Percentiles rank a stretch among this genome's conserved stretches.
Evolutionary conservation across 345 rosid species (phyloP).

Genomic region (Brassica rapa): DNA sequence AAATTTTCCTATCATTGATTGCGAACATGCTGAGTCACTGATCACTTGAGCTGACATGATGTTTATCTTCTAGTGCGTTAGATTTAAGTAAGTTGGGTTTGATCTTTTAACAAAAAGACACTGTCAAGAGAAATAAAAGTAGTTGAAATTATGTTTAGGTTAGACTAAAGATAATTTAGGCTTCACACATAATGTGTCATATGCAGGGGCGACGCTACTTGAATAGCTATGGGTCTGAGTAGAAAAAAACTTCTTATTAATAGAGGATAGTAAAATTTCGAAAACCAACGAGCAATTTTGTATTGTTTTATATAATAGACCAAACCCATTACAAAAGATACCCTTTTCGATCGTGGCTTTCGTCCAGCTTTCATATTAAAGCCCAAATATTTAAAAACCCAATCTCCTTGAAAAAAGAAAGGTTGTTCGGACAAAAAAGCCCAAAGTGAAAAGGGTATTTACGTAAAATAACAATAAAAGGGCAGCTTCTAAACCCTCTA

Average conservation of each 20-base stretch:
- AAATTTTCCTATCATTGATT: not conserved
- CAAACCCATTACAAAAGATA: not conserved
- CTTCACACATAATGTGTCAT: not conserved
- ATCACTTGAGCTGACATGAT: not conserved
- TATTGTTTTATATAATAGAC: not conserved
- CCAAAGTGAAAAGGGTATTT: not conserved
- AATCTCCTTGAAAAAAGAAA: not conserved
- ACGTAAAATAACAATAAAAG: conserved; percentile 11
- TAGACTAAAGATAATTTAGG: not conserved
- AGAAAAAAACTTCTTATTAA: not conserved
- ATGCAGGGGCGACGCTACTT: too few species aligned
- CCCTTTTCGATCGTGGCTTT: not conserved
- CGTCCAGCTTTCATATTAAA: not conserved
- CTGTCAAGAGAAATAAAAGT: not conserved
- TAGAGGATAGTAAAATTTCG: not conserved
- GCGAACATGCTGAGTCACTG: not conserved
- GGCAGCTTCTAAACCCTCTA: conserved; percentile 23
- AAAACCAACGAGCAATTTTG: not conserved
- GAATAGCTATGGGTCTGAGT: not conserved
- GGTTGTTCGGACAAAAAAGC: not conserved
- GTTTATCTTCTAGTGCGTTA: not conserved
- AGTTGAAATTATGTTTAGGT: not conserved
- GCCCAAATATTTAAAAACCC: not conserved
- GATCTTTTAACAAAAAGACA: not conserved
- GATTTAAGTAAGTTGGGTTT: not conserved